Evolutionary conservation across 768 basidiomycete species (phyloP).

Genomic region (Trametes coccinea): DNA sequence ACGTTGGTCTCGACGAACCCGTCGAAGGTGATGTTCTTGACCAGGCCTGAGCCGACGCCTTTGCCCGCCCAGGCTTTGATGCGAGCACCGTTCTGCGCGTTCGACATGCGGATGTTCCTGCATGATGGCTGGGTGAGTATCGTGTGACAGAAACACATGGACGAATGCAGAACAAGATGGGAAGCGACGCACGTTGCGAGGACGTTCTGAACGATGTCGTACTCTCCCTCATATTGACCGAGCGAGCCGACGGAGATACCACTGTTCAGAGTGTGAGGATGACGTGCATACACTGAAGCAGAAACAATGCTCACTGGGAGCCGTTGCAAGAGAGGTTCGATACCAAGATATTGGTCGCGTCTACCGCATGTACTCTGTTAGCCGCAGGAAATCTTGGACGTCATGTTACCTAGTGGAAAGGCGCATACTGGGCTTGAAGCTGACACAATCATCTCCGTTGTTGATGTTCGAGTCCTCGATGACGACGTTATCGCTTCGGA

Average conservation of each 20-base stretch:
- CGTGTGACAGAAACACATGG: not conserved
- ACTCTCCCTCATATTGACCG: conserved; percentile 50
- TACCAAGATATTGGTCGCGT: conserved; percentile 58
- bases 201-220: conserved; percentile 65
- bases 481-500: conserved; percentile 51
- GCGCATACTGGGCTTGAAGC: conserved; percentile 52
- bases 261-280: conserved; percentile 29
- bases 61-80: conserved; percentile 70
- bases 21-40: conserved; percentile 56
- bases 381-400: not conserved
- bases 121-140: not conserved
- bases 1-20: conserved; percentile 54
- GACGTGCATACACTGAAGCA: no score
- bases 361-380: conserved; percentile 15
- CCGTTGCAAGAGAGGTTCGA: conserved; percentile 59
- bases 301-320: conserved; percentile 44
- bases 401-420: not conserved
- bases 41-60: conserved; percentile 57
- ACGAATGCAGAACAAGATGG: not conserved
- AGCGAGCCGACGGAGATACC: conserved; percentile 63
- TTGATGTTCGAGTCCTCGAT: conserved; percentile 52
- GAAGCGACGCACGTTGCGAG: conserved; percentile 42
- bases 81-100: conserved; percentile 64
- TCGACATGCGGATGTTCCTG: conserved; percentile 59
- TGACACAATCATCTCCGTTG: conserved; percentile 62